These are phyloP conservation scores for Fusarium paranaense DNA, from an alignment of 2,329 filamentous ascomycete genomes.

Conservation along the genomic window DNA sequence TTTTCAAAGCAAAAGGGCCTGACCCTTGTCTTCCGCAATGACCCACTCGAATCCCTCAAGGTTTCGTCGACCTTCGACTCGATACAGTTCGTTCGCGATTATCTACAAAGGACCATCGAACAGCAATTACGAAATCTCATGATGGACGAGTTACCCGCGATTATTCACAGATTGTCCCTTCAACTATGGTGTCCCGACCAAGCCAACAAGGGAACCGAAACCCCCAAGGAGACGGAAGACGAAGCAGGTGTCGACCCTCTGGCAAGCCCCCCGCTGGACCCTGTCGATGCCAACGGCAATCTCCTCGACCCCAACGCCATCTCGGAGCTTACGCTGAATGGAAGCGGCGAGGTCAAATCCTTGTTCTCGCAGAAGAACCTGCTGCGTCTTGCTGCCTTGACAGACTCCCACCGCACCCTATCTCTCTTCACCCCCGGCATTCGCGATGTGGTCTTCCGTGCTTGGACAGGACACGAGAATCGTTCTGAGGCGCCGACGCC, in stretches of 20 bases:
- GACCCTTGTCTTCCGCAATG: constrained; percentile 97
- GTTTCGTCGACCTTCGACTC: constrained; percentile 99
- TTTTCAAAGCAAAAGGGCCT: constrained; percentile 98
- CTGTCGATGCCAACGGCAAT: constrained; percentile 84
- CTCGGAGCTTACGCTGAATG: constrained; percentile 81
- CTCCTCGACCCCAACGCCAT: constrained; percentile 80
- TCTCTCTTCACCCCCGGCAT: constrained; percentile 95
- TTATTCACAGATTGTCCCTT: constrained; percentile 92
- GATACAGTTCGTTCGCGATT: constrained; percentile 97
- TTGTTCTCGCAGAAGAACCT: constrained; percentile 97
- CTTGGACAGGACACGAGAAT: constrained; percentile 86
- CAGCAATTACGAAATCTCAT: constrained; percentile 91
- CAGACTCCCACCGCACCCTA: constrained; percentile 88
- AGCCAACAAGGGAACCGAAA: constrained; percentile 59
- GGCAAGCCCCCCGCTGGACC: constrained; percentile 82
- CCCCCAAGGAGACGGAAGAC: constrained; percentile 61
- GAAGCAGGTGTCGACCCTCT: constrained; percentile 82
- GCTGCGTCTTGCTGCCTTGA: constrained; percentile 82
- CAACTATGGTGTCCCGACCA: constrained; percentile 92
- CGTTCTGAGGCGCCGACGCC: constrained; percentile 69
- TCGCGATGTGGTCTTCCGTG: constrained; percentile 88
- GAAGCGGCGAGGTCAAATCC: constrained; percentile 83
- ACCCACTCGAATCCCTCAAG: constrained; percentile 96
- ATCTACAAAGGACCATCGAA: constrained; percentile 96
- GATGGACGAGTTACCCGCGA: constrained; percentile 97